These are phyloP conservation scores for Salix caprea DNA, from an alignment of 345 rosid genomes.

Conservation along the genomic window DNA sequence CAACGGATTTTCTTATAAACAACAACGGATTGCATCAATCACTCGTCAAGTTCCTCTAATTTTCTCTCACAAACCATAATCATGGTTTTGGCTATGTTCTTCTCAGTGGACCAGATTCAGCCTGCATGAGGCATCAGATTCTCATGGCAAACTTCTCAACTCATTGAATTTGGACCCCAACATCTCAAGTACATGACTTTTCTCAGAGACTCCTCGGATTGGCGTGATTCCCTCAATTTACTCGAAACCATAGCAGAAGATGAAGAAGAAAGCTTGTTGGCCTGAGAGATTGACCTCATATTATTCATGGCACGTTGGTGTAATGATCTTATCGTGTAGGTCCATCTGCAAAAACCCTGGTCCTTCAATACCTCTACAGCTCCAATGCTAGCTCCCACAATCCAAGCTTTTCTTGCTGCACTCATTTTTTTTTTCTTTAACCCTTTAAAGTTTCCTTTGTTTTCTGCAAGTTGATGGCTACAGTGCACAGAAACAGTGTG, in stretches of 20 bases:
- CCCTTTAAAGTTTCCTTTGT: not conserved
- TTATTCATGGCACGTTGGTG: slow-evolving; percentile 35
- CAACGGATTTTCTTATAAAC: no score
- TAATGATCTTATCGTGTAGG: slow-evolving; percentile 25
- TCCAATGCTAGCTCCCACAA: slow-evolving; percentile 8
- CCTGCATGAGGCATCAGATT: not conserved
- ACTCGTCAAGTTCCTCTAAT: not conserved
- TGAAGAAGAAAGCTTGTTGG: slow-evolving; percentile 12
- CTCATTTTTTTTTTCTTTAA: not conserved
- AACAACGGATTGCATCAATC: not conserved
- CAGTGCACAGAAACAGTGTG: not conserved
- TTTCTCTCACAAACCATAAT: no score
- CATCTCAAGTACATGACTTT: slow-evolving; percentile 11
- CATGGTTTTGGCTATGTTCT: not conserved
- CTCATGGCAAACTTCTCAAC: not conserved
- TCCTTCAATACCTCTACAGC: slow-evolving; percentile 7
- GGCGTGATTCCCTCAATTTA: not conserved
- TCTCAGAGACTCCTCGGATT: slow-evolving; percentile 4
- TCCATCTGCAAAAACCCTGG: slow-evolving; percentile 7
- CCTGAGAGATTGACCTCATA: slow-evolving; percentile 20
- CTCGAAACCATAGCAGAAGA: slow-evolving; percentile 11
- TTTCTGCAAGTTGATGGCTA: not conserved
- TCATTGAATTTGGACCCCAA: slow-evolving; percentile 7
- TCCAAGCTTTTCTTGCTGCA: not conserved
- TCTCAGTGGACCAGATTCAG: not conserved